These are phyloP conservation scores for Astrephomene gubernaculifera DNA, from an alignment of 139 green algal species.

Conservation along the genomic window DNA sequence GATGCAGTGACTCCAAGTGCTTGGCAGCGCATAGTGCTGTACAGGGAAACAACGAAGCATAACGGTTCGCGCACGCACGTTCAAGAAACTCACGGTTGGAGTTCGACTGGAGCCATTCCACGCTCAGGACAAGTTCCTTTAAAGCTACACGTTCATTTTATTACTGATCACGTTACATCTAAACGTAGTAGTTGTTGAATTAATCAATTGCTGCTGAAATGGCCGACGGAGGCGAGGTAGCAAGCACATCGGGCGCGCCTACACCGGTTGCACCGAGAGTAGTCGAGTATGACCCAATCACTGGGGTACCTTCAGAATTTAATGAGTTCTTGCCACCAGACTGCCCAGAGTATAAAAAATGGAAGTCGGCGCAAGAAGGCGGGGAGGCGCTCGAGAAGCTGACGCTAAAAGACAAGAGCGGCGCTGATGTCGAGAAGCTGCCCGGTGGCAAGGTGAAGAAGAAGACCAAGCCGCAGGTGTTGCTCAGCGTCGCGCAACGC, in stretches of 20 bases:
- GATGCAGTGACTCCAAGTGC: too few relatives aligned
- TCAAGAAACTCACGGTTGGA: too few relatives aligned
- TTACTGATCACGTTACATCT: too few relatives aligned
- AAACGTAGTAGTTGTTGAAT: too few relatives aligned
- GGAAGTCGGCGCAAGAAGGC: constrained; percentile 78
- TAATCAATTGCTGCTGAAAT: too few relatives aligned
- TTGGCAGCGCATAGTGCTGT: too few relatives aligned
- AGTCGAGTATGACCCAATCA: constrained; percentile 88
- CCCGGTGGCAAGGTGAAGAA: constrained; percentile 83
- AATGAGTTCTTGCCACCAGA: constrained; percentile 90
- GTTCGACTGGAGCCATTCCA: too few relatives aligned
- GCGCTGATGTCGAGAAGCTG: constrained; percentile 75
- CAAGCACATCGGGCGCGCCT: constrained; percentile 9
- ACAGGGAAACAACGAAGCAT: too few relatives aligned
- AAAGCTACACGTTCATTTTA: too few relatives aligned
- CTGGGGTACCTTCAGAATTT: constrained; percentile 84
- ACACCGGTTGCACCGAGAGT: constrained; percentile 52
- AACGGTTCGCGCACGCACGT: too few relatives aligned
- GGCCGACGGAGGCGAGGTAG: constrained; percentile 4
- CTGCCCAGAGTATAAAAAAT: constrained; percentile 88
- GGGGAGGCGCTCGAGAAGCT: constrained; percentile 70
- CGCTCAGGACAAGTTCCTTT: too few relatives aligned
- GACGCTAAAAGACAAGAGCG: constrained; percentile 69
- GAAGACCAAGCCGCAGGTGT: constrained; percentile 79
- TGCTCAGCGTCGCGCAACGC: constrained; percentile 82